Evolutionary conservation across 176 grass and related monocot genomes (phyloP).

Genomic region (Oryza nivara): DNA sequence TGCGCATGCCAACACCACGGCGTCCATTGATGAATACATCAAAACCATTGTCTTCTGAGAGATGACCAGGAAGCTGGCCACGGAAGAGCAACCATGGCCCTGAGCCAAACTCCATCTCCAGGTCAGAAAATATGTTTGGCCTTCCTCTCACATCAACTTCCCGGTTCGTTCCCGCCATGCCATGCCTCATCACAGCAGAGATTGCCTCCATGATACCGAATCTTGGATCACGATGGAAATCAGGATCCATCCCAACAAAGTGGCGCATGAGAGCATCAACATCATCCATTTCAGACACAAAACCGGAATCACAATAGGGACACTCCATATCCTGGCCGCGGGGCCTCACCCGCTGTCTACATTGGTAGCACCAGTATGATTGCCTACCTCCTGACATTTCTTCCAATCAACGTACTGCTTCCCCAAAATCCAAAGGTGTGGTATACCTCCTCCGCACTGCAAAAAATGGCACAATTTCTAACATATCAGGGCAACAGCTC

Average conservation of each 20-base stretch:
- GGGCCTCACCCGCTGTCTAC: conserved; percentile 68
- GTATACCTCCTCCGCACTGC: conserved; percentile 14
- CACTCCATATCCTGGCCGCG: conserved; percentile 67
- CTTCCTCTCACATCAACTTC: conserved; percentile 62
- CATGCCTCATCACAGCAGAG: conserved; percentile 68
- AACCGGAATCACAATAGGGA: conserved; percentile 80
- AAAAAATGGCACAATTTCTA: conserved; percentile 24
- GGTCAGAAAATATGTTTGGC: conserved; percentile 62
- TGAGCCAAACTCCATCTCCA: conserved; percentile 74
- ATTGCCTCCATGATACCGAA: conserved; percentile 81
- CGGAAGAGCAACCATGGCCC: conserved; percentile 86
- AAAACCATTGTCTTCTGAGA: conserved; percentile 55
- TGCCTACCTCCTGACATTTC: conserved; percentile 61
- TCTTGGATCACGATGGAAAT: conserved; percentile 67
- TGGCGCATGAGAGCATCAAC: conserved; percentile 65
- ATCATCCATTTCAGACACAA: conserved; percentile 72
- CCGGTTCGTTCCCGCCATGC: conserved; percentile 63
- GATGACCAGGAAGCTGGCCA: conserved; percentile 65
- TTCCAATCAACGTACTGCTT: background rate
- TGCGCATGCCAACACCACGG: conserved; percentile 57
- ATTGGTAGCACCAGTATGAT: conserved; percentile 91
- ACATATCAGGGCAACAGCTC: background rate
- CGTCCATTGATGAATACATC: conserved; percentile 63
- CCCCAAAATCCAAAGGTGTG: background rate
- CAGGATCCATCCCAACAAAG: conserved; percentile 62